phyloP scores from a whole-genome alignment of 169 alveolate species.

The Eimeria necatrix region DNA sequence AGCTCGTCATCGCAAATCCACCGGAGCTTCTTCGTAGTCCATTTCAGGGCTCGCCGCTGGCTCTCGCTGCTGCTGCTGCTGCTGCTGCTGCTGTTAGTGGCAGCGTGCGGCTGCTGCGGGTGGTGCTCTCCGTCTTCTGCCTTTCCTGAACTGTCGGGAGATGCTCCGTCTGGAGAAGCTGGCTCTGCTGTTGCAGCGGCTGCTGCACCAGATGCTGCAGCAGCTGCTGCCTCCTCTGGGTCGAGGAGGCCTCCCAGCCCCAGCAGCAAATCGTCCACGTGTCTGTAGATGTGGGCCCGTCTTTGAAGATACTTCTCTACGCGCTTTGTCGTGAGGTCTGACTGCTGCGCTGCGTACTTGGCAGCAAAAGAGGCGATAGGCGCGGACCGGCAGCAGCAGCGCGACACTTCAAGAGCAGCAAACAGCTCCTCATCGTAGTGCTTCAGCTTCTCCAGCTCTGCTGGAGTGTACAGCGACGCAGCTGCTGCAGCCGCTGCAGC shows the following conservation, averaged over 20 bases:
- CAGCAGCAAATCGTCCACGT: conserved; percentile 27
- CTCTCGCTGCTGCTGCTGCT: conserved; percentile 44
- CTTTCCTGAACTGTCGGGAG: background rate
- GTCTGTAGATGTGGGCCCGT: conserved; percentile 26
- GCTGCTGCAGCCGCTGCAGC: background rate
- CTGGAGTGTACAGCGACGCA: background rate
- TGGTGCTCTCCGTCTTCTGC: conserved; percentile 1
- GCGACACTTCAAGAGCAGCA: background rate
- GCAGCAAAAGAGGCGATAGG: conserved; percentile 63
- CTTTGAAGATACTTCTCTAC: background rate
- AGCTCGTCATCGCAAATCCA: conserved; percentile 40
- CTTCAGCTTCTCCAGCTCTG: background rate
- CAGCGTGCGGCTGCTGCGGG: background rate
- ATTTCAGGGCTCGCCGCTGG: conserved; percentile 54
- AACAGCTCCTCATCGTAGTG: conserved; percentile 37
- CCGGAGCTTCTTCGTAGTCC: conserved; percentile 45
- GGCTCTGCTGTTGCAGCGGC: background rate
- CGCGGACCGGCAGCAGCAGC: conserved; percentile 34
- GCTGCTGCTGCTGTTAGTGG: conserved; percentile 35
- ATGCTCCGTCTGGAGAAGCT: background rate
- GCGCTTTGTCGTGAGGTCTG: conserved; percentile 27
- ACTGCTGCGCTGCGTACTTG: conserved; percentile 40
- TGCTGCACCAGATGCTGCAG: conserved; percentile 52
- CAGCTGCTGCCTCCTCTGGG: conserved; percentile 61
- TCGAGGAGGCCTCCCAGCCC: conserved; percentile 46